Evolutionary conservation across 257 asterid species (phyloP).

Genomic region (Salvia miltiorrhiza): DNA sequence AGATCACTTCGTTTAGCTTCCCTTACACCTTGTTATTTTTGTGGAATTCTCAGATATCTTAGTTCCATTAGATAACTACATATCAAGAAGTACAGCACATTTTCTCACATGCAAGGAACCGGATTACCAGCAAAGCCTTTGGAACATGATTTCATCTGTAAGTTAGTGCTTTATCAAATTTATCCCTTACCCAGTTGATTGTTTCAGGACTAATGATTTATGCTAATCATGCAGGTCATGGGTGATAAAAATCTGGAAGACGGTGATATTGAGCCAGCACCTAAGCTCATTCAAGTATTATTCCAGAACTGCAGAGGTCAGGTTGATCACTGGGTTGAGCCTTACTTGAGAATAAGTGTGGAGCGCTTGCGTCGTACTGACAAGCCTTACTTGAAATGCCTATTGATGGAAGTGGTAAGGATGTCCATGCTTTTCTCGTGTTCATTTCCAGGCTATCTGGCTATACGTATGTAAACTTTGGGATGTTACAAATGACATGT

Average conservation of each 20-base stretch:
- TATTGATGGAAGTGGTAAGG: conserved; percentile 86
- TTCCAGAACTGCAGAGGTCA: conserved; percentile 93
- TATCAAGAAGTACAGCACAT: conserved; percentile 88
- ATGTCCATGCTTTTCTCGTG: not conserved
- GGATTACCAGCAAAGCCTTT: conserved; percentile 97
- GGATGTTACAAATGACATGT: not conserved
- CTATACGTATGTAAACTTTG: not conserved
- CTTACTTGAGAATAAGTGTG: conserved; percentile 65
- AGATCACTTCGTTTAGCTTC: conserved; percentile 7
- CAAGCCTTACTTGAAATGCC: conserved; percentile 74
- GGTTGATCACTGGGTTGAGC: conserved; percentile 98
- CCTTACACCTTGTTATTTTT: conserved; percentile 12
- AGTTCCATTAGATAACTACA: conserved; percentile 93
- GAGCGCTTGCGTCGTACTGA: conserved; percentile 84
- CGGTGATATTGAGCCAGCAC: conserved; percentile 96
- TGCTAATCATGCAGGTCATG: conserved; percentile 63
- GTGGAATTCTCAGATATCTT: conserved; percentile 60
- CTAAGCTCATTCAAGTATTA: conserved; percentile 90
- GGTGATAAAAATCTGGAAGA: conserved; percentile 87
- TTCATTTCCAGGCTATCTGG: not conserved
- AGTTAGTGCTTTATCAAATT: conserved; percentile 31
- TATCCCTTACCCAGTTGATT: not conserved
- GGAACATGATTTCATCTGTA: conserved; percentile 91
- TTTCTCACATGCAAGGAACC: conserved; percentile 94
- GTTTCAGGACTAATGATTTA: conserved; percentile 8